Evolutionary conservation across 306 rosid genomes (phyloP).

Genomic region (Crataegus laevigata): DNA sequence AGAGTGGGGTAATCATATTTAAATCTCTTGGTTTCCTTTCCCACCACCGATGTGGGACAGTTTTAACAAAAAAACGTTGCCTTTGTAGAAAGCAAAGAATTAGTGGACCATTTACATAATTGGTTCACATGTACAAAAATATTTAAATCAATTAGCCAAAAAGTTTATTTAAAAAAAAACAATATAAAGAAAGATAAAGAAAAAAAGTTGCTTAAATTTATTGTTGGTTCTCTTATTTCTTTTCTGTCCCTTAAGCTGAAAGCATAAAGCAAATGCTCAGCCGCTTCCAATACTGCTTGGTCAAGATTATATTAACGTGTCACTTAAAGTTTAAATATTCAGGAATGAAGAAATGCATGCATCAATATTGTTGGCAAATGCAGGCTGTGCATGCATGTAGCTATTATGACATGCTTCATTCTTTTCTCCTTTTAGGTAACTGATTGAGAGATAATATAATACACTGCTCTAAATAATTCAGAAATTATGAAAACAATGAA

Average conservation of each 20-base stretch:
- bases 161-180: too few species aligned
- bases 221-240: neutral
- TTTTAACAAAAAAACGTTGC: rapidly evolving
- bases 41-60: too few species aligned
- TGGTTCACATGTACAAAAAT: neutral
- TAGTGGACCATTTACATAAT: neutral
- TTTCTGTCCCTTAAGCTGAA: neutral
- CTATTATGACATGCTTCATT: neutral
- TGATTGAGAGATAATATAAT: neutral
- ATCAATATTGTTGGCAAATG: neutral
- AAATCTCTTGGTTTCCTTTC: too few species aligned
- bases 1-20: too few species aligned
- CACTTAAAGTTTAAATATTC: neutral
- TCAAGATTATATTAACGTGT: neutral
- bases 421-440: neutral
- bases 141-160: neutral
- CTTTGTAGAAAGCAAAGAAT: neutral
- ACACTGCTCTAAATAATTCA: too few species aligned
- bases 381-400: neutral
- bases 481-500: too few species aligned
- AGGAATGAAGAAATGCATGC: neutral
- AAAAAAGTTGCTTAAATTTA: neutral
- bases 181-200: neutral
- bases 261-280: neutral
- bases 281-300: neutral